Evolutionary conservation across 1,139 yeast species (phyloP).

Genomic region (Pichia sorboxylosa): DNA sequence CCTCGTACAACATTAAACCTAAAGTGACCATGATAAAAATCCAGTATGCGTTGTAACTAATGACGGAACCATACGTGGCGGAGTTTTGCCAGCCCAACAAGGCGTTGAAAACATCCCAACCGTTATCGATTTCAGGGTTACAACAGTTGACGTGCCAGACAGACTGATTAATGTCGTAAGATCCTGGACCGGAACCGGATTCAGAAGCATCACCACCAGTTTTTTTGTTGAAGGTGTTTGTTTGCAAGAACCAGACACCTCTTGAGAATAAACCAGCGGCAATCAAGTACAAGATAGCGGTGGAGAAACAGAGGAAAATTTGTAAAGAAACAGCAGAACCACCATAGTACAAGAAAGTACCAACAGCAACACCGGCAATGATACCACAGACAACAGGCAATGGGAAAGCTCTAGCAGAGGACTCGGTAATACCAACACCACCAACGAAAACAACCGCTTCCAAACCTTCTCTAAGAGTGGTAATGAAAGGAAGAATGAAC

Average conservation of each 20-base stretch:
- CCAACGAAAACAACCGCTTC: conserved; percentile 85
- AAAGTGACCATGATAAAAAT: conserved; percentile 42
- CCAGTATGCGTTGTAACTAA: conserved; percentile 83
- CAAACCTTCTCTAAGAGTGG: conserved; percentile 76
- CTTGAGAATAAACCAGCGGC: conserved; percentile 84
- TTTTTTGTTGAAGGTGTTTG: conserved; percentile 43
- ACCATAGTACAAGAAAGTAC: conserved; percentile 57
- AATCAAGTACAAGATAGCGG: conserved; percentile 71
- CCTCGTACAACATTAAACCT: conserved; percentile 58
- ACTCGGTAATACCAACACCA: conserved; percentile 42
- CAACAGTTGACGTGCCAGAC: conserved; percentile 96
- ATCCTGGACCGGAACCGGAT: conserved; percentile 84
- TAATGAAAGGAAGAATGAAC: conserved; percentile 67
- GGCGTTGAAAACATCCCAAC: conserved; percentile 90
- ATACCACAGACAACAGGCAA: conserved; percentile 72
- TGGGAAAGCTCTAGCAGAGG: conserved; percentile 60
- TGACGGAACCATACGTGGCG: conserved; percentile 80
- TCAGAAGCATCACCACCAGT: conserved; percentile 90
- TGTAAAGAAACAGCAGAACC: conserved; percentile 69
- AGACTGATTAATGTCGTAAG: conserved; percentile 61
- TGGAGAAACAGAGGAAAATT: conserved; percentile 66
- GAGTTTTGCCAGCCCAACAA: conserved; percentile 85
- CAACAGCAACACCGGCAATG: conserved; percentile 60
- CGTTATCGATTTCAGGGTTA: conserved; percentile 76
- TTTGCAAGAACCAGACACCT: conserved; percentile 80